These are phyloP conservation scores for Aspergillus asperescens DNA, from an alignment of 495 filamentous ascomycete species.

Conservation along the genomic window DNA sequence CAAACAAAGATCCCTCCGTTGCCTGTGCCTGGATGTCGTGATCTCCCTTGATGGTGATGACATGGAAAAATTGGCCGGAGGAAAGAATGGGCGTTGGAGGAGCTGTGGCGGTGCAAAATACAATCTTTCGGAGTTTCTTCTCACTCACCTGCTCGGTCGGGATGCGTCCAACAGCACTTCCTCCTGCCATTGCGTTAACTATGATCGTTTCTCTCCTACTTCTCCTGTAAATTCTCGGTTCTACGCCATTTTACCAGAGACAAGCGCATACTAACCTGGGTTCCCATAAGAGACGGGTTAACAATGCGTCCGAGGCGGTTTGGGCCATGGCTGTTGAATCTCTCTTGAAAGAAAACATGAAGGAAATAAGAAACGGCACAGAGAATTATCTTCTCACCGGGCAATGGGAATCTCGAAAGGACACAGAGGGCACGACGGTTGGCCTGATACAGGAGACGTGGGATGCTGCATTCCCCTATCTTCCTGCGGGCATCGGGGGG, in stretches of 20 bases:
- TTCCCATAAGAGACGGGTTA: slow-evolving; percentile 37
- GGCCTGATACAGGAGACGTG: neutral
- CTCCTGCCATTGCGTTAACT: slow-evolving; percentile 9
- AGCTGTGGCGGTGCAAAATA: slow-evolving; percentile 15
- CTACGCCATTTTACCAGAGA: neutral
- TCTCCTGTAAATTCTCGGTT: neutral
- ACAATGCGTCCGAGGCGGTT: slow-evolving; percentile 15
- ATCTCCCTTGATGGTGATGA: slow-evolving; percentile 13
- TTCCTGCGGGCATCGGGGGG: neutral
- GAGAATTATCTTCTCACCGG: neutral
- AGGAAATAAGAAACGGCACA: neutral
- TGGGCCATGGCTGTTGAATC: slow-evolving; percentile 13
- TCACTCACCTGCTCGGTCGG: slow-evolving; percentile 12
- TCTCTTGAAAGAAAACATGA: neutral
- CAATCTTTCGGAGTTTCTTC: neutral
- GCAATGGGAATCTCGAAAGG: neutral
- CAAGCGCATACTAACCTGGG: slow-evolving; percentile 28
- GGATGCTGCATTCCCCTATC: slow-evolving; percentile 7
- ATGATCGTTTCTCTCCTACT: neutral
- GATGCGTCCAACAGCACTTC: slow-evolving; percentile 12
- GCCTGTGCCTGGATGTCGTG: slow-evolving; percentile 13
- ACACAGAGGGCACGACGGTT: neutral
- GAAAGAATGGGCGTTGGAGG: neutral
- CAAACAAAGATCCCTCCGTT: neutral
- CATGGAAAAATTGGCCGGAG: slow-evolving; percentile 5